Evolutionary conservation across 352 stramenopile genomes (phyloP).

Genomic region (Plasmopara muralis): DNA sequence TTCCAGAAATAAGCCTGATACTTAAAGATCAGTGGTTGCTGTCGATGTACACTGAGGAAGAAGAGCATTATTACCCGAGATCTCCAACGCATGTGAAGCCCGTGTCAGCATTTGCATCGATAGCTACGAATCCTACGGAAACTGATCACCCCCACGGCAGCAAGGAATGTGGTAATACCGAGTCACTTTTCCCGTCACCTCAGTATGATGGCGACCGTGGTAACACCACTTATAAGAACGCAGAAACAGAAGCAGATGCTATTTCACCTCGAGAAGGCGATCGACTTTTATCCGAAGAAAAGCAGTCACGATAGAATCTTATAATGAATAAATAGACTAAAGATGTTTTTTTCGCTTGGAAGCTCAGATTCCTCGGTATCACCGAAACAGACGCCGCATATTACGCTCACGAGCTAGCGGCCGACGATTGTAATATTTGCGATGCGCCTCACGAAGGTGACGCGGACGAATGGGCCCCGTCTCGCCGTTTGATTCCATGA

Average conservation of each 20-base stretch:
- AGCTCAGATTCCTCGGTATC: not conserved
- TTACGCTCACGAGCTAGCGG: slow-evolving; percentile 55
- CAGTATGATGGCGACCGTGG: slow-evolving; percentile 12
- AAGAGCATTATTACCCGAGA: slow-evolving; percentile 42
- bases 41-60: slow-evolving; percentile 42
- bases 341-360: not conserved
- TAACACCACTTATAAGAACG: slow-evolving; percentile 23
- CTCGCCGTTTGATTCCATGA: slow-evolving; percentile 78
- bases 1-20: slow-evolving; percentile 72
- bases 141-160: slow-evolving; percentile 19
- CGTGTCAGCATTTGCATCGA: slow-evolving; percentile 32
- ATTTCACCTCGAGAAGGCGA: slow-evolving; percentile 23
- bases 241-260: slow-evolving; percentile 12
- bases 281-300: slow-evolving; percentile 33
- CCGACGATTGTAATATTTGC: slow-evolving; percentile 79
- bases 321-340: slow-evolving; percentile 35
- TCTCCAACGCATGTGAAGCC: slow-evolving; percentile 15
- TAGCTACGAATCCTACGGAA: slow-evolving; percentile 25
- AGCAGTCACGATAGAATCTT: slow-evolving; percentile 42
- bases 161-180: slow-evolving; percentile 31
- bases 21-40: slow-evolving; percentile 74
- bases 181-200: slow-evolving; percentile 23
- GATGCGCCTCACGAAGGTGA: slow-evolving; percentile 69
- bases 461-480: slow-evolving; percentile 66
- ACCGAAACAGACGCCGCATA: slow-evolving; percentile 50